Conservation (phyloP, 371 early-diverging fungal genomes). For the Batrachochytrium dendrobatidis region DNA sequence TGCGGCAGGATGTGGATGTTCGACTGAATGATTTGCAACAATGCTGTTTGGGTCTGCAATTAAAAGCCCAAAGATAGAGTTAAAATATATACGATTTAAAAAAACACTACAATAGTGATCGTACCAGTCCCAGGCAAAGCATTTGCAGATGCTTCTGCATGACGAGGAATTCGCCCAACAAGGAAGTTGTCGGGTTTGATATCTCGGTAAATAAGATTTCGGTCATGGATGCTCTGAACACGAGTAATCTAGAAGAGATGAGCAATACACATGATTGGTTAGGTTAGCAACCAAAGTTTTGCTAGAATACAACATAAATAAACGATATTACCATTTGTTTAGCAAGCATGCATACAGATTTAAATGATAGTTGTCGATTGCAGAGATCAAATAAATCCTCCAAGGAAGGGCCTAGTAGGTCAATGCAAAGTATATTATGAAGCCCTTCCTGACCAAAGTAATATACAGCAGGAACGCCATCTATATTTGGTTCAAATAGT, state of each 20-base stretch:
- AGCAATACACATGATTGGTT: neutral
- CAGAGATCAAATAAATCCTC: conserved; percentile 97
- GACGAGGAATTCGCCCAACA: conserved; percentile 67
- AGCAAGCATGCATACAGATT: conserved; percentile 94
- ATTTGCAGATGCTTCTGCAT: conserved; percentile 36
- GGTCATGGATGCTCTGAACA: conserved; percentile 93
- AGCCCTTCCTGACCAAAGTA: conserved; percentile 96
- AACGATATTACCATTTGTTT: conserved; percentile 88
- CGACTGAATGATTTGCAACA: conserved; percentile 35
- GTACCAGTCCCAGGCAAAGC: conserved; percentile 31
- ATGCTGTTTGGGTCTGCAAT: conserved; percentile 29
- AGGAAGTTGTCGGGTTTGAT: conserved; percentile 99
- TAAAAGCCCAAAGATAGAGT: too few relatives aligned
- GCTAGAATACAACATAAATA: neutral
- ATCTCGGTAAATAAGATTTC: conserved; percentile 96
- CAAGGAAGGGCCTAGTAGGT: conserved; percentile 94
- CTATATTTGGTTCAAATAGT: conserved; percentile 7
- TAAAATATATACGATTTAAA: conserved; percentile 3
- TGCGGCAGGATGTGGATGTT: conserved; percentile 42
- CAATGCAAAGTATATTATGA: conserved; percentile 94
- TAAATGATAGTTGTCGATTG: conserved; percentile 78
- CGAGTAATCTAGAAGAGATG: conserved; percentile 56
- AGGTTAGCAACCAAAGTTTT: too few relatives aligned
- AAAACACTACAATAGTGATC: too few relatives aligned
- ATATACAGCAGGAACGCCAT: conserved; percentile 82